Conservation (phyloP, 1,284 basidiomycete genomes). For the Apiotrichum gracile region DNA sequence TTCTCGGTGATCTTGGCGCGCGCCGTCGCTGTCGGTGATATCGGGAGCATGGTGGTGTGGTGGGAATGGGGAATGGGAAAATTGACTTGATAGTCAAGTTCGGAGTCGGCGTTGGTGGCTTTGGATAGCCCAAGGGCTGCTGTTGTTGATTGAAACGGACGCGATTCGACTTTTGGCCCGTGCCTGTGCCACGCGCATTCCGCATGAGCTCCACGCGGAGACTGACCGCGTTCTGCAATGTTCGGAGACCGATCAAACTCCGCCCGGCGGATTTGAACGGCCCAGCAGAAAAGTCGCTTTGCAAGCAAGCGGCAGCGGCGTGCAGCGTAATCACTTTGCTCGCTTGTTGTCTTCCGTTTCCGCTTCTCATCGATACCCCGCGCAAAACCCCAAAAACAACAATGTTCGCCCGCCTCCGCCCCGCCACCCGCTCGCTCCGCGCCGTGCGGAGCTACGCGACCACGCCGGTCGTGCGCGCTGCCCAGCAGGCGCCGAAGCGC, state of each 20-base stretch:
- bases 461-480: neutral
- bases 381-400: neutral
- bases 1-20: neutral
- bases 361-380: neutral
- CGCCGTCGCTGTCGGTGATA: neutral
- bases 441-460: neutral
- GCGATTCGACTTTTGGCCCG: too few species aligned
- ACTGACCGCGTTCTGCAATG: too few species aligned
- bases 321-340: neutral
- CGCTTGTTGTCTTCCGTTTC: neutral
- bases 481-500: neutral
- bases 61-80: neutral
- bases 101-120: too few species aligned
- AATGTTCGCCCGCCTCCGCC: constrained; percentile 5
- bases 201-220: too few species aligned
- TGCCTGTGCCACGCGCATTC: too few species aligned
- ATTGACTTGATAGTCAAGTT: too few species aligned
- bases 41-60: neutral
- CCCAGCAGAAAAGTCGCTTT: neutral
- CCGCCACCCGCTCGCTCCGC: neutral
- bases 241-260: too few species aligned
- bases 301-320: too few species aligned
- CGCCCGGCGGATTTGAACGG: neutral
- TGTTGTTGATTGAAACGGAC: neutral
- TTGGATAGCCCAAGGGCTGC: too few species aligned